Conservation (phyloP, 768 basidiomycete genomes). For the Phlebiopsis flavidoalba region DNA sequence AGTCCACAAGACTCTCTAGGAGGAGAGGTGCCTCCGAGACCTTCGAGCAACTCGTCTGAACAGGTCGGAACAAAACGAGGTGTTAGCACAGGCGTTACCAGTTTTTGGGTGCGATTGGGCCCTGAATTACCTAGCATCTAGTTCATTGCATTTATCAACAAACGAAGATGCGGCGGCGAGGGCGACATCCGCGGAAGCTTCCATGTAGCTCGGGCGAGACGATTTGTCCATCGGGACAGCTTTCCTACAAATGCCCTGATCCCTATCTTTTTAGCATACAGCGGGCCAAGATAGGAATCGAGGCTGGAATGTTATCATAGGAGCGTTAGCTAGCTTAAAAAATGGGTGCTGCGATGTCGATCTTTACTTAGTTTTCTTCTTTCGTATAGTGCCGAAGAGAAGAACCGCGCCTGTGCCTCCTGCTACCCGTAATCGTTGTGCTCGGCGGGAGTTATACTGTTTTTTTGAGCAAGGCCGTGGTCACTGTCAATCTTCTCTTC, state of each 20-base stretch:
- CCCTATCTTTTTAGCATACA: constrained; percentile 63
- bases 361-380: constrained; percentile 69
- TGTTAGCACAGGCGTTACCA: constrained; percentile 80
- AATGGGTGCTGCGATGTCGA: neutral
- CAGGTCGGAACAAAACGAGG: constrained; percentile 91
- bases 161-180: constrained; percentile 52
- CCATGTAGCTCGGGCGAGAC: constrained; percentile 64
- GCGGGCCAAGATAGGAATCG: constrained; percentile 71
- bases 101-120: constrained; percentile 40
- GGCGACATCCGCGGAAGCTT: constrained; percentile 47
- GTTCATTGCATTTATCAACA: constrained; percentile 44
- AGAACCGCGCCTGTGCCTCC: constrained; percentile 75
- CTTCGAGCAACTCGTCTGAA: constrained; percentile 60
- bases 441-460: constrained; percentile 70
- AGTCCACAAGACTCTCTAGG: constrained; percentile 34
- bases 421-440: constrained; percentile 51
- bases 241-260: constrained; percentile 85
- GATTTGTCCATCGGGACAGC: constrained; percentile 86
- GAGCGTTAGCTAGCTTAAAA: neutral
- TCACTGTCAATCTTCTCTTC: constrained; percentile 71
- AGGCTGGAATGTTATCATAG: constrained; percentile 41
- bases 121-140: constrained; percentile 31
- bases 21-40: constrained; percentile 59
- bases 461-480: constrained; percentile 48
- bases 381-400: constrained; percentile 84